Conservation (phyloP, 2,329 filamentous ascomycete genomes). For the Pyrenochaeta sp. region DNA sequence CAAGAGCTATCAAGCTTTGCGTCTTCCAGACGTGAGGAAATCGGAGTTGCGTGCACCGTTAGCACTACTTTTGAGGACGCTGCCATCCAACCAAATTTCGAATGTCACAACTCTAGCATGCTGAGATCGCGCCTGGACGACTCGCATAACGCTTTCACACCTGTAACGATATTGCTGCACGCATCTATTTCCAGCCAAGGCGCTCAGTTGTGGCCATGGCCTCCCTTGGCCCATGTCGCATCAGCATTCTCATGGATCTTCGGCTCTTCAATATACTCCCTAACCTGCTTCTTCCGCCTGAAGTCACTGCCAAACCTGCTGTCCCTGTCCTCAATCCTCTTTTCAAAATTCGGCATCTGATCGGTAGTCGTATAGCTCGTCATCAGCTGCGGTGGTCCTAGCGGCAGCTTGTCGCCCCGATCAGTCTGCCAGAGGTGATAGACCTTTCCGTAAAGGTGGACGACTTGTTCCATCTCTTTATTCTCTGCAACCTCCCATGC, state of each 20-base stretch:
- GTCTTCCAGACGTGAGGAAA: not conserved
- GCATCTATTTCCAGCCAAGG: not conserved
- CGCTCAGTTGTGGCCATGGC: constrained; percentile 18
- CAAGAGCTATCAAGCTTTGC: not conserved
- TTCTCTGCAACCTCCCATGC: constrained; percentile 81
- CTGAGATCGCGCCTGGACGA: not conserved
- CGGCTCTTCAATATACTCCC: constrained; percentile 62
- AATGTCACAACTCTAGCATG: not conserved
- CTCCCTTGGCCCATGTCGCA: constrained; percentile 54
- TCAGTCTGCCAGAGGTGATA: constrained; percentile 91
- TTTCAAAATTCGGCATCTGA: constrained; percentile 58
- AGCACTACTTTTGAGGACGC: not conserved
- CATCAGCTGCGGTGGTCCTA: constrained; percentile 71
- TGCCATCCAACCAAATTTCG: no score
- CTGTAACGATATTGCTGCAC: no score
- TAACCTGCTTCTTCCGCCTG: constrained; percentile 61
- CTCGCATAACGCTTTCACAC: not conserved
- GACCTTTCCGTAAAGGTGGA: constrained; percentile 80
- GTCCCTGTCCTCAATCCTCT: constrained; percentile 61
- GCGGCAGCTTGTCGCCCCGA: constrained; percentile 69
- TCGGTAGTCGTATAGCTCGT: constrained; percentile 64
- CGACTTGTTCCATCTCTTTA: constrained; percentile 79
- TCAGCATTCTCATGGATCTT: constrained; percentile 59
- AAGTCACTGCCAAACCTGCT: constrained; percentile 62
- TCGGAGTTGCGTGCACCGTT: not conserved